phyloP scores from a whole-genome alignment of 139 green algal species.

The Chlorella sp. region DNA sequence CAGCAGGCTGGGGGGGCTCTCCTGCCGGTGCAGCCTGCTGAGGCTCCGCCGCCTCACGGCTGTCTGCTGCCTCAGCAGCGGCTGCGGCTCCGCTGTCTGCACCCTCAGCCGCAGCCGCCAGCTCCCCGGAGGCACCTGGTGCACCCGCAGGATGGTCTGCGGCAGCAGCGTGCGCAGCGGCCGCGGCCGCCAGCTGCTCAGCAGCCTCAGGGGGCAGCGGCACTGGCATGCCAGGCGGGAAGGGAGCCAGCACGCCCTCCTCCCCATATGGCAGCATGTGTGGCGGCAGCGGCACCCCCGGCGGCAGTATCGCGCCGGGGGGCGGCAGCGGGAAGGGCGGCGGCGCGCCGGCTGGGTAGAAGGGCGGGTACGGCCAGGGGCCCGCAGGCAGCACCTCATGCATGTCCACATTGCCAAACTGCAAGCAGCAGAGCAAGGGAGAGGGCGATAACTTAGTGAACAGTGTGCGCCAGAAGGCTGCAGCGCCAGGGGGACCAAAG shows the following conservation, averaged over 20 bases:
- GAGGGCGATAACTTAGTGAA: too few relatives aligned
- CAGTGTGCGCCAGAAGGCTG: too few relatives aligned
- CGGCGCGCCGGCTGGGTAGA: background rate
- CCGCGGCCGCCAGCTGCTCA: slow-evolving; percentile 14
- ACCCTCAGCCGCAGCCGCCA: background rate
- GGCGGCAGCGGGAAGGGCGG: slow-evolving; percentile 3
- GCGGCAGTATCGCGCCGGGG: background rate
- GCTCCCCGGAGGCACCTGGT: background rate
- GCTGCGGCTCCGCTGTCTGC: background rate
- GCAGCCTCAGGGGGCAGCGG: slow-evolving; percentile 14
- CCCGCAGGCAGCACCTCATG: background rate
- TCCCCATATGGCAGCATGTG: background rate
- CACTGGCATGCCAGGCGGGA: slow-evolving; percentile 28
- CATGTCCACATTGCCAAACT: slow-evolving; percentile 13
- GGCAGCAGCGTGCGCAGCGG: background rate
- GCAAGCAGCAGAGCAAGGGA: background rate
- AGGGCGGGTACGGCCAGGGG: background rate
- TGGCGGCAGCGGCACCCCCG: background rate
- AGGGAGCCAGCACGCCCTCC: slow-evolving; percentile 1
- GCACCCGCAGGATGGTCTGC: background rate
- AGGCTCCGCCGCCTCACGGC: background rate
- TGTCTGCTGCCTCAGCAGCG: background rate
- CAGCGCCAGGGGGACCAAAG: too few relatives aligned
- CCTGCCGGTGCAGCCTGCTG: background rate
- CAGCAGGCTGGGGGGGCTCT: background rate